A percentile compares a stretch with the other conserved stretches of the same genome.
Evolutionary conservation across 1,284 basidiomycete species (phyloP).

Genomic region (Abortiporus biennis): DNA sequence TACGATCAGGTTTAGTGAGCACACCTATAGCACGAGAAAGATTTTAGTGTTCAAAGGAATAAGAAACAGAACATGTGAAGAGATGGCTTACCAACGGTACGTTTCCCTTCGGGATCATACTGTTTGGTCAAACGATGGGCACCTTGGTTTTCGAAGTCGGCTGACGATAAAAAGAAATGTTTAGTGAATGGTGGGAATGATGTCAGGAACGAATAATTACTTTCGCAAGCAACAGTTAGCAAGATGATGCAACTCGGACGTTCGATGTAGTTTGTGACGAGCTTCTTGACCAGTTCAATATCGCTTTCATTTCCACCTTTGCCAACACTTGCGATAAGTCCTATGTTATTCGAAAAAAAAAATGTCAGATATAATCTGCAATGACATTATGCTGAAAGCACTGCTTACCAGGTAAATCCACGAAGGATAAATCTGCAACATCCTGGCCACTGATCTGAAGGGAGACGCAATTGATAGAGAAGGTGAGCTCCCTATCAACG

Average conservation of each 20-base stretch:
- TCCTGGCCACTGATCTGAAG: conserved; percentile 39
- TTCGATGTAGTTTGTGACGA: conserved; percentile 54
- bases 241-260: conserved; percentile 59
- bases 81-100: conserved; percentile 54
- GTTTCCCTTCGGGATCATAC: conserved; percentile 50
- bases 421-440: conserved; percentile 41
- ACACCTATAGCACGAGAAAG: conserved; percentile 41
- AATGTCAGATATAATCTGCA: neutral
- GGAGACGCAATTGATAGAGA: conserved; percentile 53
- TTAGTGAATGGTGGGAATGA: conserved; percentile 51
- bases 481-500: conserved; percentile 25
- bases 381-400: conserved; percentile 14
- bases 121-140: conserved; percentile 52
- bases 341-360: conserved; percentile 1
- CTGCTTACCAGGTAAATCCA: conserved; percentile 43
- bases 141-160: conserved; percentile 69
- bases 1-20: conserved; percentile 72
- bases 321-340: conserved; percentile 51
- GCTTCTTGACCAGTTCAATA: conserved; percentile 51
- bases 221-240: conserved; percentile 44
- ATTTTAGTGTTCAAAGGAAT: neutral
- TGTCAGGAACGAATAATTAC: conserved; percentile 1
- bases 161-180: conserved; percentile 30
- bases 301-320: conserved; percentile 29
- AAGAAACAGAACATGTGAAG: neutral